Percentiles rank a stretch among this genome's conserved stretches.
Evolutionary conservation across 148 eudicot species (phyloP).

Genomic region (Oxyria digyna): DNA sequence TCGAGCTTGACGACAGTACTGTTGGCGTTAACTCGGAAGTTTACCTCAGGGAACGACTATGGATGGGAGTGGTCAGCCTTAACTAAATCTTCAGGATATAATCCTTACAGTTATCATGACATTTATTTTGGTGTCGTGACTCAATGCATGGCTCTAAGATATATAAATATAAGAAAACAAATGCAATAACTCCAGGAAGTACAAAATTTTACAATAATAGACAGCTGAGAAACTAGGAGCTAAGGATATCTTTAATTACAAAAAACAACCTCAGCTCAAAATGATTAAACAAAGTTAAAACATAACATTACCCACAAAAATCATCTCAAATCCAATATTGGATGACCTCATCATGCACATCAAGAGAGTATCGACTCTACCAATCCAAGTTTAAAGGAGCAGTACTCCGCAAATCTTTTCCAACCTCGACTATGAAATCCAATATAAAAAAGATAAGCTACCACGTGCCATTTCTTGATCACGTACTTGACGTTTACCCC

Average conservation of each 20-base stretch:
- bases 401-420: no score
- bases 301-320: neutral
- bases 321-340: neutral
- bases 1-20: slow-evolving; percentile 6
- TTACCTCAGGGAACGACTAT: slow-evolving; percentile 36
- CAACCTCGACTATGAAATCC: no score
- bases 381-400: no score
- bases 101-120: no score
- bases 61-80: slow-evolving; percentile 28
- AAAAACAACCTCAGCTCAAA: neutral
- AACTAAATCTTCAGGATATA: no score
- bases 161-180: neutral
- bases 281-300: neutral
- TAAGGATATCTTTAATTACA: neutral
- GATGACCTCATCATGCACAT: neutral
- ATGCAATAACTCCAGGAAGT: neutral
- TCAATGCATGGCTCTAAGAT: no score
- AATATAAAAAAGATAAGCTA: no score
- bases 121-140: no score
- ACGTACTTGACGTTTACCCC: no score
- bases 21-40: slow-evolving; percentile 8
- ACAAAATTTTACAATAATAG: neutral
- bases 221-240: neutral
- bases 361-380: no score
- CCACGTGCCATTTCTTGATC: no score